These are phyloP conservation scores for Picea sitchensis DNA, from an alignment of 75 land plant species.

Conservation along the genomic window DNA sequence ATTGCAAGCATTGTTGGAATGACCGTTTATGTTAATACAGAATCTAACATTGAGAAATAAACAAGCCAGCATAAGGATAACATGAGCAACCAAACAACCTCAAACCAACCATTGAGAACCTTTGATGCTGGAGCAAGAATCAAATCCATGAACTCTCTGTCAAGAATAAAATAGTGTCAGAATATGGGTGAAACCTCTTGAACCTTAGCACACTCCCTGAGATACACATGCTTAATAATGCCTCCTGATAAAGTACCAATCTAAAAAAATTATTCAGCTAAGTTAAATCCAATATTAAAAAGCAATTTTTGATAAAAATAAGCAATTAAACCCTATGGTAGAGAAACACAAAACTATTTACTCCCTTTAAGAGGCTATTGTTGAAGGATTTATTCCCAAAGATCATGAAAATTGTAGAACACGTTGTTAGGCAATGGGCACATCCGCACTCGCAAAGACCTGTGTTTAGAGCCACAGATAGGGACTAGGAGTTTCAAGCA, in stretches of 20 bases:
- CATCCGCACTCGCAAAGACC: no score
- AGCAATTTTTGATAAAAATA: not conserved
- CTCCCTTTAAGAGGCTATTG: not conserved
- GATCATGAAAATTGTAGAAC: not conserved
- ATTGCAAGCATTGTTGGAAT: not conserved
- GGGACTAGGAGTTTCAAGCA: not conserved
- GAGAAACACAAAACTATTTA: not conserved
- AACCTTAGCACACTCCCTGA: not conserved
- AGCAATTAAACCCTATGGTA: not conserved
- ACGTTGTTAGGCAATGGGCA: not conserved
- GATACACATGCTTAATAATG: not conserved
- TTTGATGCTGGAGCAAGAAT: constrained; percentile 93
- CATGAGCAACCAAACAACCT: constrained; percentile 41
- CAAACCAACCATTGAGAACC: constrained; percentile 93
- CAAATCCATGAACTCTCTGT: constrained; percentile 86
- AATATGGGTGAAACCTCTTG: not conserved
- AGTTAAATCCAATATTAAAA: not conserved
- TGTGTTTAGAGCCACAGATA: not conserved
- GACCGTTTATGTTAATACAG: not conserved
- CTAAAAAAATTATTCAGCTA: not conserved
- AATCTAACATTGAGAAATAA: not conserved
- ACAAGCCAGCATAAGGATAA: constrained; percentile 2
- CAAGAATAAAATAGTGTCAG: constrained; percentile 13
- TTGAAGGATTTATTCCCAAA: not conserved
- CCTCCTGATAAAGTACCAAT: not conserved